phyloP scores from a whole-genome alignment of 129 eudicot species.

The Pittosporum tobira region DNA sequence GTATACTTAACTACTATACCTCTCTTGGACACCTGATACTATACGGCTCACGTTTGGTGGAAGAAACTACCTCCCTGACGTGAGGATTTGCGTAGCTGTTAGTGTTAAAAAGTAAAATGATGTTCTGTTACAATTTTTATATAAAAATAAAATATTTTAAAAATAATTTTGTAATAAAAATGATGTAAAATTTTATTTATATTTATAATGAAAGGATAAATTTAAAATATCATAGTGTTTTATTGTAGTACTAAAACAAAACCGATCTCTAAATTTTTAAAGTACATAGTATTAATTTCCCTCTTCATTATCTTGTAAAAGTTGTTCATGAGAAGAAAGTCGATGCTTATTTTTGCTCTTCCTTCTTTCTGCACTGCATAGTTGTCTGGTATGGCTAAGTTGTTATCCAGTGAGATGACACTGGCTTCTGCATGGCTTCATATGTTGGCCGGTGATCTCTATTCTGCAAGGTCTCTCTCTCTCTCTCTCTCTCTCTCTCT shows the following conservation, averaged over 20 bases:
- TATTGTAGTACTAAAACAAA: too few relatives aligned
- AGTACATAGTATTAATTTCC: too few relatives aligned
- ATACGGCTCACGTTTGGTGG: slow-evolving; percentile 72
- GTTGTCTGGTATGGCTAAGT: slow-evolving; percentile 86
- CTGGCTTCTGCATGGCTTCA: slow-evolving; percentile 99
- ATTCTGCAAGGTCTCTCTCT: slow-evolving; percentile 74
- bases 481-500: slow-evolving; percentile 14
- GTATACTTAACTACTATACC: slow-evolving; percentile 67
- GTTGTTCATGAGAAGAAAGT: not conserved
- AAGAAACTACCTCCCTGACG: slow-evolving; percentile 95
- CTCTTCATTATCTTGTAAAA: not conserved
- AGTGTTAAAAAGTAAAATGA: too few relatives aligned
- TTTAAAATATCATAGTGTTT: too few relatives aligned
- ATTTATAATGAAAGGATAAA: too few relatives aligned
- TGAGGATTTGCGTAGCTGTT: too few relatives aligned
- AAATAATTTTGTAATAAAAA: too few relatives aligned
- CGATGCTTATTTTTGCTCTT: not conserved
- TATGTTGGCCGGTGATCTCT: slow-evolving; percentile 73
- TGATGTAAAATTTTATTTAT: too few relatives aligned
- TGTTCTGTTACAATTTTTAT: too few relatives aligned
- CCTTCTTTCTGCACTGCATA: slow-evolving; percentile 14
- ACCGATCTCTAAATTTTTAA: too few relatives aligned
- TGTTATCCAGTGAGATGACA: slow-evolving; percentile 92
- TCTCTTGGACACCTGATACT: slow-evolving; percentile 97
- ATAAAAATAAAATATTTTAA: too few relatives aligned